Conservation (phyloP, 2,329 filamentous ascomycete genomes). For the Ceratocystis variospora region DNA sequence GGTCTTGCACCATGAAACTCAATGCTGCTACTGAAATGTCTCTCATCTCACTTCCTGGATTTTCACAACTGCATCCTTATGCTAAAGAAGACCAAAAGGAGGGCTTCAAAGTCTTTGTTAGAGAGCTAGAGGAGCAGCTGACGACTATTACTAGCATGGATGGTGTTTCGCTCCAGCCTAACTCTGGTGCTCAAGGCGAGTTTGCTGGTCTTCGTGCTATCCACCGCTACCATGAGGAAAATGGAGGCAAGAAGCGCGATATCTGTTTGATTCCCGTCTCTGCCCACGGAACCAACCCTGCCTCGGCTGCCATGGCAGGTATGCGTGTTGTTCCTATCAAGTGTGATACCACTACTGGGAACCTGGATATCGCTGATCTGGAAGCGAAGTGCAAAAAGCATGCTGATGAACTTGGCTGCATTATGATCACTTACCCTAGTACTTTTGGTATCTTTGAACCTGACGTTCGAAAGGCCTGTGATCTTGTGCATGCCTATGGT, state of each 20-base stretch:
- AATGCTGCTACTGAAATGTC: constrained; percentile 91
- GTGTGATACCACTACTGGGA: constrained; percentile 74
- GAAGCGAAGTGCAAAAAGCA: constrained; percentile 82
- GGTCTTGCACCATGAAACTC: constrained; percentile 97
- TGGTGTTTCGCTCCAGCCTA: constrained; percentile 79
- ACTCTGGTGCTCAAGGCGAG: constrained; percentile 91
- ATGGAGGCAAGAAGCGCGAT: constrained; percentile 58
- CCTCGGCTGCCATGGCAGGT: constrained; percentile 87
- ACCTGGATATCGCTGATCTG: constrained; percentile 76
- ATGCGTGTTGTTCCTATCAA: constrained; percentile 91
- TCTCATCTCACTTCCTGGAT: constrained; percentile 62
- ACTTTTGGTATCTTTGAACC: constrained; percentile 95
- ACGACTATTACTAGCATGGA: constrained; percentile 79
- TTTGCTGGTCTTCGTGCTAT: constrained; percentile 84
- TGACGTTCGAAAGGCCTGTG: constrained; percentile 68
- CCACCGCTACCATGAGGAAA: constrained; percentile 64
- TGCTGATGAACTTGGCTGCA: constrained; percentile 69
- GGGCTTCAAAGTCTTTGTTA: constrained; percentile 58
- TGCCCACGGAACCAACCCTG: constrained; percentile 90
- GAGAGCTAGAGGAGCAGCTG: constrained; percentile 61
- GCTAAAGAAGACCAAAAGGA: constrained; percentile 47
- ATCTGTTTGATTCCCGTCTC: constrained; percentile 92
- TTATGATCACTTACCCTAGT: constrained; percentile 95
- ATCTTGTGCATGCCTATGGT: constrained; percentile 73
- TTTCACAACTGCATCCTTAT: constrained; percentile 71